Base-by-base conservation (phyloP, 768 basidiomycete species). In the Hygrophorus russula region DNA sequence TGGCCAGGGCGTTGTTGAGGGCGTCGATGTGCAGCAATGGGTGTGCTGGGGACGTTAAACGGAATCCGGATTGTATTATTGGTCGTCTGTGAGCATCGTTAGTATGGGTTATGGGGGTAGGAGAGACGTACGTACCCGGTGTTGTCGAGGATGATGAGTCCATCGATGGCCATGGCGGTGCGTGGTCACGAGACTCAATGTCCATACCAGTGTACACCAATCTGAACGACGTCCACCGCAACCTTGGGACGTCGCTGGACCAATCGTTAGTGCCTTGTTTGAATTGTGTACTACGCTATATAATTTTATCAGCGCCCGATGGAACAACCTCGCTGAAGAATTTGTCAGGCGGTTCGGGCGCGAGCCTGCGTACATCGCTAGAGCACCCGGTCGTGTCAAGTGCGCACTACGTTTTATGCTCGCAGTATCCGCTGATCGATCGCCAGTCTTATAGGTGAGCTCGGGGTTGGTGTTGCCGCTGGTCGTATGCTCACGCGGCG, bases 1-100 rank as follows among this genome's bases (percentile, higher is more conserved):
- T 81, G 27, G 73, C 64, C 15, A 82, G 63, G 1, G 86, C 82
- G 44, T 71, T 76, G 60, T 85, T 92, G 49, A 86, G 68, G 1
- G 89, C 78, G 59, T 92, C 89, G 51, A 93, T 80, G 57, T 92
- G 89, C 1, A 92, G 65, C 6, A 91, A 68, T 1, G 92, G 82
- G 59, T 90, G 91, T 1, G 82, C 78, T 0, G 82, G 61, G 9
- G 82, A 71, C 35, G 77, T 79, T 13, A 80, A 79, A 43, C 84
- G 79, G 63, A 93, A 96, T 32, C 84, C 85, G 24, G 91, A 91
- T 63, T 91, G 87, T 50, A 93, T 86, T 51, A 96, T 84, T 18
- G 91, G 80, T 36, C 76, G 74, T 44, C 77, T 81, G 59, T 37
- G 27, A 44, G 27, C 43, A 58, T 48, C 47, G 37, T 32, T 44